Evolutionary conservation across 1,139 yeast genomes (phyloP).

Genomic region (Debaryomyces coudertii): DNA sequence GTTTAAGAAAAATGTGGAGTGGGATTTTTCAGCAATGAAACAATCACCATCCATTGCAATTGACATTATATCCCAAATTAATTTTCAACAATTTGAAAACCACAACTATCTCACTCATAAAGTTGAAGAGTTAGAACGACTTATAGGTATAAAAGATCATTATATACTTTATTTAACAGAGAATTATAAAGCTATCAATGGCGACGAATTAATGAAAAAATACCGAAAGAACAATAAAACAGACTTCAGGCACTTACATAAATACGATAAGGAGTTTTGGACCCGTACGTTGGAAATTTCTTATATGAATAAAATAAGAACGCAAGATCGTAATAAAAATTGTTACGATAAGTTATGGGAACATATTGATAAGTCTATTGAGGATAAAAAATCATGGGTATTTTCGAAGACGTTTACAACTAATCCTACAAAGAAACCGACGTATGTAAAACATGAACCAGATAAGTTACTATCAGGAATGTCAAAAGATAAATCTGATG

Average conservation of each 20-base stretch:
- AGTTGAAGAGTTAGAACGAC: constrained; percentile 24
- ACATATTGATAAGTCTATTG: constrained; percentile 11
- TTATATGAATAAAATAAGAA: constrained; percentile 8
- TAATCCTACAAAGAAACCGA: not conserved
- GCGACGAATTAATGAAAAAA: constrained; percentile 35
- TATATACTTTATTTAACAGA: constrained; percentile 38
- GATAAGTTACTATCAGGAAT: not conserved
- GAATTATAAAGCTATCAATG: constrained; percentile 42
- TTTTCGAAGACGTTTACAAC: constrained; percentile 4
- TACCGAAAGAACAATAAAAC: constrained; percentile 24
- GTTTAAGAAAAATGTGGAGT: constrained; percentile 17
- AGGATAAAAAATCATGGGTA: constrained; percentile 5
- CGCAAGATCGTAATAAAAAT: not conserved
- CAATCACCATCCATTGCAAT: constrained; percentile 14
- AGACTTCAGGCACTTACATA: constrained; percentile 19
- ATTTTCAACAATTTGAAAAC: constrained; percentile 28
- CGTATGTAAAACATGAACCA: not conserved
- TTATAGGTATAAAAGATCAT: constrained; percentile 35
- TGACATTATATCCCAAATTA: constrained; percentile 25
- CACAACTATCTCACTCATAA: constrained; percentile 25
- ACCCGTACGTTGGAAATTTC: constrained; percentile 11
- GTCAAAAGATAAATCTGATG: not conserved
- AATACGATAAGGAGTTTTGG: constrained; percentile 23
- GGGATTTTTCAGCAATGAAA: constrained; percentile 27
- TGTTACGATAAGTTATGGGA: constrained; percentile 19